Conservation (phyloP, 768 basidiomycete genomes). For the Mycena latifolia region DNA sequence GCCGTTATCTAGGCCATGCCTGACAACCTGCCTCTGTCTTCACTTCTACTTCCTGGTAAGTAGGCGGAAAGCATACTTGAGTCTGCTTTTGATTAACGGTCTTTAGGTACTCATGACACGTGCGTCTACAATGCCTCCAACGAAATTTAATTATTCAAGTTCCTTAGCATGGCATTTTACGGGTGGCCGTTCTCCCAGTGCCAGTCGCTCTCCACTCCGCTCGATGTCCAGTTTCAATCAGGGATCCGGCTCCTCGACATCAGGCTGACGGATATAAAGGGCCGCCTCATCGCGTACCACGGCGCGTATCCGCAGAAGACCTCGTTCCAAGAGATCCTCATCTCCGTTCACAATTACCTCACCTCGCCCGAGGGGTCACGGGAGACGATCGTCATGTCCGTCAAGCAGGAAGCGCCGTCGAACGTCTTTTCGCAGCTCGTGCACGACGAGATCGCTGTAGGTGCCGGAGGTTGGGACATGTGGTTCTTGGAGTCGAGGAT, state of each 20-base stretch:
- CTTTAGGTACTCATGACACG: constrained; percentile 78
- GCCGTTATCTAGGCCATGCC: constrained; percentile 61
- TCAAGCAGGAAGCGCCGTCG: constrained; percentile 88
- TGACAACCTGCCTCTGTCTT: constrained; percentile 75
- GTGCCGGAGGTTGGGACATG: constrained; percentile 68
- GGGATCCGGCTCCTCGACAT: constrained; percentile 90
- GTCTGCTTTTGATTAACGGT: constrained; percentile 17
- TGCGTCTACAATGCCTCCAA: constrained; percentile 45
- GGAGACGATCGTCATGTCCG: constrained; percentile 87
- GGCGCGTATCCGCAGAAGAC: constrained; percentile 78
- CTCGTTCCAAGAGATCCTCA: constrained; percentile 75
- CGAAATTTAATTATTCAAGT: constrained; percentile 4
- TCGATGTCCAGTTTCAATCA: constrained; percentile 75
- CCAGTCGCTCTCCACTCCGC: constrained; percentile 72
- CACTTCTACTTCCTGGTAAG: constrained; percentile 82
- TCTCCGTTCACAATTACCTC: constrained; percentile 73
- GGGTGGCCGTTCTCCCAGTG: constrained; percentile 92
- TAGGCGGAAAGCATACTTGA: constrained; percentile 38
- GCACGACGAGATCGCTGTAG: constrained; percentile 68
- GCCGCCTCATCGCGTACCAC: constrained; percentile 82
- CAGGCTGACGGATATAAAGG: constrained; percentile 76
- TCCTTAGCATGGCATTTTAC: constrained; percentile 80
- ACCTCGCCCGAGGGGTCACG: constrained; percentile 63
- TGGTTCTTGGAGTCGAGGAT: constrained; percentile 90
- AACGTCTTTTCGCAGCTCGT: constrained; percentile 74